Evolutionary conservation across 148 eudicot species (phyloP), one percentile per base, ranked within the genome.

Genomic region (Vaccinium corymbosum): DNA sequence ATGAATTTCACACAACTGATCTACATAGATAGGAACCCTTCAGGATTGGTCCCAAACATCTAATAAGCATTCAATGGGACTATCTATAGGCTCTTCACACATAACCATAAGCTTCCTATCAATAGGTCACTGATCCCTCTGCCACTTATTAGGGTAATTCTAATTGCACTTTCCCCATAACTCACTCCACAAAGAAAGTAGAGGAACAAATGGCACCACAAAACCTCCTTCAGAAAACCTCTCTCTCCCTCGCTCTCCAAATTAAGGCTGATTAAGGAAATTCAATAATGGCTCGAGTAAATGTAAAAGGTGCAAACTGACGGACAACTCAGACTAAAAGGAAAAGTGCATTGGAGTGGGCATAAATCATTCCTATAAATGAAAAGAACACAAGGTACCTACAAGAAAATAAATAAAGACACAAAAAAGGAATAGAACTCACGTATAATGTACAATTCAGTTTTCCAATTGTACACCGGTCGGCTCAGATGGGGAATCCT

Each of bases 371-470:
- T 20, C 4, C 22, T 4, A n/a, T 4, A 29, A 57, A 15, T 51
- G 6, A 42, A 70, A 70, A 56, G 16, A 74, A 29, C 14, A 38
- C 14, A 46, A 46, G 76, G 59, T 46, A 82, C n/a, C 10, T 52
- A 20, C 32, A 25, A 32, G 64, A 81, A 64, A n/a, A 66, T 7
- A 61, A 19, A 20, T 74, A 42, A 19, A 25, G 53, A 79, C 52
- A 27, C 66, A 46, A 51, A 42, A 35, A 74, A 53, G 50, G 61
- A 17, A 38, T 70, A 25, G 8, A 78, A 87, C 98, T 94, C 87
- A 94, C 98, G 93, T 86, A 96, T 91, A 52, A 92, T 87, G 86
- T 91, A 92, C 79, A 96, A 81, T 82, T 90, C 91, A 46, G 90
- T 91, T 79, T 88, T 90, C 98, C 98, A 96, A 82, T 86, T 90